Base-by-base conservation (phyloP, 805 yeast species). In the Metschnikowia cubensis region DNA sequence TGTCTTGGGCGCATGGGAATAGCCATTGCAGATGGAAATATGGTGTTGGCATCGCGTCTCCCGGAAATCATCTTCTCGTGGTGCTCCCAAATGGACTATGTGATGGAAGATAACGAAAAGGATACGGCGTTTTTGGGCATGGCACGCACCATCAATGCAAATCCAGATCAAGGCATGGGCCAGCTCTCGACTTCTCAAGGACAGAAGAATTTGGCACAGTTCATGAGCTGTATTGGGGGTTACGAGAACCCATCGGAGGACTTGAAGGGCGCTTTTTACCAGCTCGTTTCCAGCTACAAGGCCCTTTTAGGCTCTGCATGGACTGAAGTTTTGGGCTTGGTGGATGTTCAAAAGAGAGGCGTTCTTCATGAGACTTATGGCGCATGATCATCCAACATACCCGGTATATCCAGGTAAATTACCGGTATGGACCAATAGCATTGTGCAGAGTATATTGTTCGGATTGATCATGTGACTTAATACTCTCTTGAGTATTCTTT, bases 121-220 rank as follows among this genome's bases (percentile, higher is more conserved):
- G 96, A 88, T 54, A 78, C 90, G 10, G 85, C 96, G 1, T 89
- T 87, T 63, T 76, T 77, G 58, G 99, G 99, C 2, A 86, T 94
- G 82, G 77, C 90, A 62, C 80, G 79, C 49, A 78, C 83, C 31
- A 72, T 92, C 15, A 74, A 76, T 35, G 64, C 68, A n/a, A 84
- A 85, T 60, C 96, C 96, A 2, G 75, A 77, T 33, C 64, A 61
- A 31, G 86, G 83, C 0, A 69, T 88, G 42, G 76, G 80, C 0
- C 75, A 74, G 2, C 64, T 73, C 43, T 64, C 69, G 32, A 79
- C 73, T 53, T 67, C 66, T 15, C 73, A 73, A 47, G 80, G 80
- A 8, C 71, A 69, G 53, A 66, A 68, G 57, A 72, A 77, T 42
- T 67, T 87, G 48, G 73, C 80, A 21, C 66, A 73, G 36, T 82